Conservation (phyloP, 345 rosid species). For the Euclidium syriacum region DNA sequence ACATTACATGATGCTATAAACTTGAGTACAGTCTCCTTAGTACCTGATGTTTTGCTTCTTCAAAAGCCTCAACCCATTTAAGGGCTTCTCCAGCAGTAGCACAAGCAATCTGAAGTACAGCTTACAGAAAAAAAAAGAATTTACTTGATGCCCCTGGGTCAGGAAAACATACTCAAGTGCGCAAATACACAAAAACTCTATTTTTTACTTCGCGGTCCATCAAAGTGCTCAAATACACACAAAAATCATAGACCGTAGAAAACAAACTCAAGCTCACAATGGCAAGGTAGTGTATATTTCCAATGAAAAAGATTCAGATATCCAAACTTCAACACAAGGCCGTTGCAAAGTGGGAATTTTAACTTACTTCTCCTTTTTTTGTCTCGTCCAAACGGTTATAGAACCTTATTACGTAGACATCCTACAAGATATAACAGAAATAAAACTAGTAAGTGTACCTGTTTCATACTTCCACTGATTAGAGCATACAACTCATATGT, state of each 20-base stretch:
- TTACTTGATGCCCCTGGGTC: neutral
- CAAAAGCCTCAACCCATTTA: slow-evolving; percentile 95
- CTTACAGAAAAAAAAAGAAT: slow-evolving; percentile 16
- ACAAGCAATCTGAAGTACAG: slow-evolving; percentile 79
- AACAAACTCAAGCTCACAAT: neutral
- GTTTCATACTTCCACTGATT: neutral
- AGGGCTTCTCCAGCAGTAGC: slow-evolving; percentile 79
- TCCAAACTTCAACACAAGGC: neutral
- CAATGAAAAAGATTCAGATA: neutral
- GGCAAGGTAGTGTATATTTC: slow-evolving; percentile 9
- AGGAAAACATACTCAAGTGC: slow-evolving; percentile 2
- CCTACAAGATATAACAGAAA: slow-evolving; percentile 44
- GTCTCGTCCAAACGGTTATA: slow-evolving; percentile 74
- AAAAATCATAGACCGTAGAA: neutral
- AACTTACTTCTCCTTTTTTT: slow-evolving; percentile 90
- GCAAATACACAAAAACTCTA: neutral
- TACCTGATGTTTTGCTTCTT: slow-evolving; percentile 96
- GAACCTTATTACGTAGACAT: slow-evolving; percentile 67
- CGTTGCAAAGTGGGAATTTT: slow-evolving; percentile 7
- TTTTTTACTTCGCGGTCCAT: too few relatives aligned
- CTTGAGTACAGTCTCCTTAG: slow-evolving; percentile 3
- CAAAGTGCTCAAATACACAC: neutral
- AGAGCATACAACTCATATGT: neutral
- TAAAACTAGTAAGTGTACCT: slow-evolving; percentile 1
- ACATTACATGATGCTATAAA: neutral